Conservation (phyloP, 139 green algal species). For the Diplosphaera chodatii region DNA sequence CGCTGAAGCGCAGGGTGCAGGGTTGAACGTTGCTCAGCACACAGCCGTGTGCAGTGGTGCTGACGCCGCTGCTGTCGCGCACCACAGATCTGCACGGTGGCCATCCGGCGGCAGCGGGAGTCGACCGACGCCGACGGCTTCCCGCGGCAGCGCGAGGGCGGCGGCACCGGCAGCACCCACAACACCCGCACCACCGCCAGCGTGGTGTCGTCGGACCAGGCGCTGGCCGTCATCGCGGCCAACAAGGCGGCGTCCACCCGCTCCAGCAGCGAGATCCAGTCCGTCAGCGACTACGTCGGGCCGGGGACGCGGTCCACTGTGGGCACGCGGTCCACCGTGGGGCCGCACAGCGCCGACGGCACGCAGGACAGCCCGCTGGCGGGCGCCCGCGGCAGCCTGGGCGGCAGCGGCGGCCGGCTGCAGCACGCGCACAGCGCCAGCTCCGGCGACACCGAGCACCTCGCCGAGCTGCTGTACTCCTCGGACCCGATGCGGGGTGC, state of each 20-base stretch:
- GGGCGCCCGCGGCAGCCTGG: no score
- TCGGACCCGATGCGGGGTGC: background rate
- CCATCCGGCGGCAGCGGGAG: background rate
- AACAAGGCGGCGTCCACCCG: background rate
- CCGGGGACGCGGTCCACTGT: no score
- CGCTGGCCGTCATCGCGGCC: background rate
- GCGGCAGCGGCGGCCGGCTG: background rate
- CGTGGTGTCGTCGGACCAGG: no score
- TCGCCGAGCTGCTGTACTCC: background rate
- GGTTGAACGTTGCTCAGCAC: no score
- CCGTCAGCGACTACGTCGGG: no score
- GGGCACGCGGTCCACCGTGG: no score
- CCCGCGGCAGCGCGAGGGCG: background rate
- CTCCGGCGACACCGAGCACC: background rate
- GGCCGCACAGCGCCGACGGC: no score
- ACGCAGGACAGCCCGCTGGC: no score
- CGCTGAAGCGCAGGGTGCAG: no score
- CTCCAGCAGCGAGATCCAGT: no score
- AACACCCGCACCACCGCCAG: background rate
- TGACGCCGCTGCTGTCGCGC: background rate
- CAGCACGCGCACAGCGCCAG: background rate
- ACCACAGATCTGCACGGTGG: slow-evolving; percentile 13
- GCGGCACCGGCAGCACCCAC: background rate
- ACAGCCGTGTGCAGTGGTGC: no score
- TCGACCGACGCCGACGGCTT: background rate